Percentiles rank a stretch among this genome's conserved stretches.
These are phyloP conservation scores for Collybiopsis luxurians DNA, from an alignment of 768 basidiomycete species.

Conservation along the genomic window DNA sequence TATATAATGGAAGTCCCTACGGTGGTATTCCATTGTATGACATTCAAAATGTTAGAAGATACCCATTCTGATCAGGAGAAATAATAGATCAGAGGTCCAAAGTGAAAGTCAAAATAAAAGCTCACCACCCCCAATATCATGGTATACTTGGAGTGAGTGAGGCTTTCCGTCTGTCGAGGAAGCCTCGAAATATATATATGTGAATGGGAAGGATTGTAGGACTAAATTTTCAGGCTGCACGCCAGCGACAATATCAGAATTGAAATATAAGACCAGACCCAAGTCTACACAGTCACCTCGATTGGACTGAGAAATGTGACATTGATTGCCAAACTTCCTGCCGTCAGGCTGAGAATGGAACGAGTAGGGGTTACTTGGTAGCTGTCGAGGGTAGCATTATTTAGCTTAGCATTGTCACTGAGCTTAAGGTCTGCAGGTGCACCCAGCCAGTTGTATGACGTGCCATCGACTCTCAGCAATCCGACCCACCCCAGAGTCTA, in stretches of 20 bases:
- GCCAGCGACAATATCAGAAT: not conserved
- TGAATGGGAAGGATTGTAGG: constrained; percentile 54
- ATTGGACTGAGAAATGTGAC: constrained; percentile 15
- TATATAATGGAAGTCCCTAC: constrained; percentile 30
- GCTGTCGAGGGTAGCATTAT: not conserved
- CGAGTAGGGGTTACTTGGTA: constrained; percentile 13
- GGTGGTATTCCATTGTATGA: constrained; percentile 45
- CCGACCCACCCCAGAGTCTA: constrained; percentile 13
- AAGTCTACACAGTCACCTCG: constrained; percentile 6
- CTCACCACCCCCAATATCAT: constrained; percentile 37
- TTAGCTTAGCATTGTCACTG: not conserved
- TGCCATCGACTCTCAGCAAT: constrained; percentile 12
- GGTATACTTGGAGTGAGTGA: constrained; percentile 43
- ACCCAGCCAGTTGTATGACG: constrained; percentile 12
- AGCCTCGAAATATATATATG: constrained; percentile 39
- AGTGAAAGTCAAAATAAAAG: not conserved
- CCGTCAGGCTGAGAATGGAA: constrained; percentile 7
- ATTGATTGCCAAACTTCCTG: constrained; percentile 11
- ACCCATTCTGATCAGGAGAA: constrained; percentile 29
- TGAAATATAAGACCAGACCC: not conserved
- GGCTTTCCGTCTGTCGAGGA: constrained; percentile 32
- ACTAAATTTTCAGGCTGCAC: constrained; percentile 47
- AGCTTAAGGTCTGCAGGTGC: not conserved
- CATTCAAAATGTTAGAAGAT: constrained; percentile 25
- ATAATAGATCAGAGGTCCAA: not conserved